Base-by-base conservation (phyloP, 805 yeast genomes). In the Candida anglica region DNA sequence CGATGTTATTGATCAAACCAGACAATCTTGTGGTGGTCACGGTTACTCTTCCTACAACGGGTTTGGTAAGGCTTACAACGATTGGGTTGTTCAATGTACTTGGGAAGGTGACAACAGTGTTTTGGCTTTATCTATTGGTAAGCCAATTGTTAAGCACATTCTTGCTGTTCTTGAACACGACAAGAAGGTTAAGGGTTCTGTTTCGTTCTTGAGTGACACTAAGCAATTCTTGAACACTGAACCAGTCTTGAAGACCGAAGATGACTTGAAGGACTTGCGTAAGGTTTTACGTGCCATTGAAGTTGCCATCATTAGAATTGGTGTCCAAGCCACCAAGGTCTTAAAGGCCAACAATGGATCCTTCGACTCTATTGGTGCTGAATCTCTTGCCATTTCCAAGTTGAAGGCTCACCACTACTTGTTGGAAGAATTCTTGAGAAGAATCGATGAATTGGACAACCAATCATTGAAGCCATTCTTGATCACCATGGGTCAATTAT, bases 81-180 rank as follows among this genome's bases (percentile, higher is more conserved):
- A 67, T 38, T 67, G 71, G 71, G 71, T 60, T 25, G 72, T 67
- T 27, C 71, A 65, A 52, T 63, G 71, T 52, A 67, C 73, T 19
- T 67, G 73, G 73, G 73, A 67, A 51, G 73, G 73, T 50, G 73
- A 67, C 46, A 67, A 67, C 55, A 67, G 58, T 43, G 71, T 67
- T 27, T 57, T 67, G 46, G 67, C 62, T 28, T 49, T 64, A 51
- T 53, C 61, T 33, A 63, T 59, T 34, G 71, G 73, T 48, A 56
- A 64, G 40, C 58, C 69, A 28, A 48, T 67, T 25, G 48, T 63
- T 36, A 61, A 58, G 48, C 44, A 51, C 34, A 52, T 60, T 19
- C 47, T 43, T 28, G 56, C 48, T 19, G 56, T 60, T 20, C 32
- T 60, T 20, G 41, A 49, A 20, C 45, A 52, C 31, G 62, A 56